Evolutionary conservation across 78 protist species (phyloP).

Genomic region (Speleostelium caveatum): DNA sequence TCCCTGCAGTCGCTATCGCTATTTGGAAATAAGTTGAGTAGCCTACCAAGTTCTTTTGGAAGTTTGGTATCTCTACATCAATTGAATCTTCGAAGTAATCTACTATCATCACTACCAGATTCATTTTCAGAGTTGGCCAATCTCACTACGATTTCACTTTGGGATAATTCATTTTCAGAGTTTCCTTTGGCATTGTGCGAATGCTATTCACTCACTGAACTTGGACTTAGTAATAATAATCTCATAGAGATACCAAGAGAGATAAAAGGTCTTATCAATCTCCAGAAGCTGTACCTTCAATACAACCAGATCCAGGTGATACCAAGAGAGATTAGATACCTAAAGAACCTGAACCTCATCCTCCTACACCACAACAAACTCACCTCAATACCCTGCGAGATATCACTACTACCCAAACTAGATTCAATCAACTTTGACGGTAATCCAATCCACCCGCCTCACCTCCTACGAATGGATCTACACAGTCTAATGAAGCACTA

Average conservation of each 20-base stretch:
- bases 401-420: not conserved
- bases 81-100: constrained; percentile 39
- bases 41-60: constrained; percentile 41
- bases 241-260: not conserved
- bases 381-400: constrained; percentile 25
- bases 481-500: not conserved
- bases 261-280: not conserved
- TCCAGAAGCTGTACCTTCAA: constrained; percentile 48
- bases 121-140: constrained; percentile 3
- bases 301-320: constrained; percentile 51
- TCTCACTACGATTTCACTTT: constrained; percentile 17
- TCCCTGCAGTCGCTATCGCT: constrained; percentile 24
- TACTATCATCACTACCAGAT: constrained; percentile 3
- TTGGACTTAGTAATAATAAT: constrained; percentile 41
- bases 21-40: constrained; percentile 10
- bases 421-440: constrained; percentile 51
- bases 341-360: constrained; percentile 18
- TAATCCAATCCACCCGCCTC: constrained; percentile 32
- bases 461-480: constrained; percentile 4
- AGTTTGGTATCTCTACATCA: not conserved
- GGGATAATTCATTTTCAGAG: constrained; percentile 51
- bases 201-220: constrained; percentile 3
- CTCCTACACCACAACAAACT: constrained; percentile 47
- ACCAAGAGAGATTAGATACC: constrained; percentile 53
- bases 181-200: constrained; percentile 25